Evolutionary conservation across 345 rosid genomes (phyloP), one percentile per base, ranked within the genome.

Genomic region (Litchi chinensis): DNA sequence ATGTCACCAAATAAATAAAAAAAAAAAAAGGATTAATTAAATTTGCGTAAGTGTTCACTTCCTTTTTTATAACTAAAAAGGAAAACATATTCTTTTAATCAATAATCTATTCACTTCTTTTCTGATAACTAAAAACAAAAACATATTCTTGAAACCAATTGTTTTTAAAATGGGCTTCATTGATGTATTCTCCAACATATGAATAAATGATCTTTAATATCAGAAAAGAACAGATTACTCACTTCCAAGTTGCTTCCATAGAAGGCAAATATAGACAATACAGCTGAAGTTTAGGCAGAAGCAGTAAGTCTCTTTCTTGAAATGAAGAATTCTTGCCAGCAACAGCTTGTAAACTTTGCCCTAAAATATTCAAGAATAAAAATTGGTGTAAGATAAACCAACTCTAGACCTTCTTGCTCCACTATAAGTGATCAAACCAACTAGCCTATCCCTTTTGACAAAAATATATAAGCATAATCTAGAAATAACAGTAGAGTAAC

Each of bases 171-270:
- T 44, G 9, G 44, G 28, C 39, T 22, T 19, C 26, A 16, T 40
- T 52, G 22, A 21, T 8, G 56, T 11, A 73, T n/a, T 15, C 15
- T 41, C 57, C 66, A 80, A 70, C 32, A 69, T 16, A 40, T 60
- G 11, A 52, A 70, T 6, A 24, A 39, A 44, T 43, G 60, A 44
- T 15, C 40, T 62, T 13, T 72, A 65, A 57, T 37, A 52, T 19
- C 37, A 60, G 8, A 18, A 73, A 59, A 77, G 62, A 32, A 56
- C n/a, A 37, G 64, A 70, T 75, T 68, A 81, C 91, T 73, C 82
- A 92, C 97, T 40, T 89, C 94, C 97, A 92, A 76, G 83, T 86
- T 67, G 85, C 79, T 71, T 71, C 3, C 32, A 41, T 48, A 77
- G 90, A 77, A 80, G 97, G 97, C 64, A 70, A 80, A 83, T 82